Evolutionary conservation across 2,329 filamentous ascomycete species (phyloP), one percentile per base, ranked within the genome.

Genomic region (Ceratocystiopsis sp.): DNA sequence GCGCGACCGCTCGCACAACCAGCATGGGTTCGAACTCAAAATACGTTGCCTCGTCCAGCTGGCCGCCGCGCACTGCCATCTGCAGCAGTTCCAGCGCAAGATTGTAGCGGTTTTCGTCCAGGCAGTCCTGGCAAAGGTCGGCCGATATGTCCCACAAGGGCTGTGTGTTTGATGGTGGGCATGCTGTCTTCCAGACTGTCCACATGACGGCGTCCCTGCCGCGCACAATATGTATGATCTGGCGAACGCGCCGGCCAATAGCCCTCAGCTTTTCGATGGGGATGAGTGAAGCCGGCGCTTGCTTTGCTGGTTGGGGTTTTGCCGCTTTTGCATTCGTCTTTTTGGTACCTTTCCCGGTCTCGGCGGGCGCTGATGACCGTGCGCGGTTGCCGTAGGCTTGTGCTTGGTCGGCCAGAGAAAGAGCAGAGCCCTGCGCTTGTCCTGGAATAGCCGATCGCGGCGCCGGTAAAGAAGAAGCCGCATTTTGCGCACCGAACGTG

Each of bases 21-120:
- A 48, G 16, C 2, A 61, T 37, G 9, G 64, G 63, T 0, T 57
- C 41, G 46, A 61, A 56, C n/a, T 51, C 54, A 41, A 59, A 57
- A 38, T 59, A 67, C 14, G 52, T 47, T 9, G 42, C 50, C 47
- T 61, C 59, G 15, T 55, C 48, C 2, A 65, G 41, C 6, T 53
- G 46, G 1, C 55, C 55, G 13, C 50, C 44, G 3, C 39, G 38
- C 5, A 61, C 35, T 7, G 58, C 51, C 5, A 47, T 40, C 19
- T 35, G 42, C 6, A 66, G 49, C 4, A 65, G 50, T 4, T 46
- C 47, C 25, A 51, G 49, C 2, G 61, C 62, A 10, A 58, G 55
- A 1, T 59, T 52, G 46, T 56, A 54, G 41, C 50, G 51, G 8
- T 51, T 54, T 13, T 45, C 41, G 19, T 50, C 49, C 45, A 59